A percentile compares a stretch with the other conserved stretches of the same genome.
Conservation (phyloP, 176 grass and related monocot genomes). For the Tillandsia leiboldiana region DNA sequence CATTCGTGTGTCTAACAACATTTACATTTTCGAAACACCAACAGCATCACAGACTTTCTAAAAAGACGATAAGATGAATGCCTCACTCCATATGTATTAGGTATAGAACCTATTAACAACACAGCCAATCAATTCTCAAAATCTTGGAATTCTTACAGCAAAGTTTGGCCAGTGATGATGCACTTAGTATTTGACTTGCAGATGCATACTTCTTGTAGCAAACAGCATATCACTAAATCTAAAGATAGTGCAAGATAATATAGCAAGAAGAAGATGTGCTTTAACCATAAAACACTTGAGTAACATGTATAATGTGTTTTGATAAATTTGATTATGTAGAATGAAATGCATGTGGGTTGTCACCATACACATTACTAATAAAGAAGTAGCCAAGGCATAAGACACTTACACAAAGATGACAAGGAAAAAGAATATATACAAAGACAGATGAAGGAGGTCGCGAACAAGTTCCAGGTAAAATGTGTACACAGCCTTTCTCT, state of each 20-base stretch:
- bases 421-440: conserved; percentile 97
- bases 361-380: neutral
- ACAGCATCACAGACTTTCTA: neutral
- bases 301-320: neutral
- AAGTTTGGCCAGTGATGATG: neutral
- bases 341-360: neutral
- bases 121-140: neutral
- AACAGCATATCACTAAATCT: neutral
- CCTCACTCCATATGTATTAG: neutral
- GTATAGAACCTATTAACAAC: neutral
- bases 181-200: neutral
- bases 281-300: neutral
- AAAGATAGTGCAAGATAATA: neutral
- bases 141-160: neutral
- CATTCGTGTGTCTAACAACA: neutral
- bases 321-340: neutral
- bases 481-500: conserved; percentile 93
- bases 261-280: neutral
- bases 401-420: conserved; percentile 85
- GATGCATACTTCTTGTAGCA: neutral
- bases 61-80: neutral
- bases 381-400: neutral
- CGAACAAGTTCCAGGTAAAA: conserved; percentile 93
- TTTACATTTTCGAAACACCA: neutral
- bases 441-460: conserved; percentile 87